Percentiles rank a stretch among this genome's conserved stretches.
phyloP scores from a whole-genome alignment of 2,329 filamentous ascomycete genomes.

The Trichoderma arundinaceum region DNA sequence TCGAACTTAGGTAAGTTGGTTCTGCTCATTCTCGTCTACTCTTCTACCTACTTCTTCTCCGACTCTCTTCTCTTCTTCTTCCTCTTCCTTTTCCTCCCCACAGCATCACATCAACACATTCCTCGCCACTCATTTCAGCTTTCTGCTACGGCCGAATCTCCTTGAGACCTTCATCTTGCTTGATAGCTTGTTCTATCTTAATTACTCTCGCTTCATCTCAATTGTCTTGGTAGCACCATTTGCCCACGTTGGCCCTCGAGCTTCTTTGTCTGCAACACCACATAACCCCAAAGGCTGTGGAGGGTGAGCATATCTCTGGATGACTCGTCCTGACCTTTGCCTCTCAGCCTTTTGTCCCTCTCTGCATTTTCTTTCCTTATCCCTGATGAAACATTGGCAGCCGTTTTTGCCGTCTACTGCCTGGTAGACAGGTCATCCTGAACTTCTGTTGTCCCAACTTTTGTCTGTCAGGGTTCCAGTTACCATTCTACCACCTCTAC shows the following conservation, averaged over 20 bases:
- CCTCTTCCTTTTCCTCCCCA: conserved; percentile 40
- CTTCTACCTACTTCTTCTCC: conserved; percentile 26
- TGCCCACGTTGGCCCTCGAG: conserved; percentile 44
- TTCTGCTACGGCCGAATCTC: conserved; percentile 40
- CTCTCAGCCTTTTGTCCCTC: background rate
- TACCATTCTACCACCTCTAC: too few species aligned
- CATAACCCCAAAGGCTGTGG: conserved; percentile 40
- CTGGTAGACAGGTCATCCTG: background rate
- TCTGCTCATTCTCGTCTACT: conserved; percentile 10
- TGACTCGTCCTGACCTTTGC: background rate
- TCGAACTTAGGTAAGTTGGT: conserved; percentile 29
- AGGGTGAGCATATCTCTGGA: conserved; percentile 38
- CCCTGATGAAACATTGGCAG: background rate
- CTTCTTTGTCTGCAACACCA: conserved; percentile 41
- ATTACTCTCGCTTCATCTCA: conserved; percentile 63
- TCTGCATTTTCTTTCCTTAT: background rate
- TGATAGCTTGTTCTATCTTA: conserved; percentile 65
- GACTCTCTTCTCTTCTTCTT: conserved; percentile 30
- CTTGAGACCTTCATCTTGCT: conserved; percentile 58
- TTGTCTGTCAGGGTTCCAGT: too few species aligned
- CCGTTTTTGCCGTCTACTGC: background rate
- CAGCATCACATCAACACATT: conserved; percentile 59
- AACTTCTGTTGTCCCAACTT: too few species aligned
- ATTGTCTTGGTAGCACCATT: conserved; percentile 58
- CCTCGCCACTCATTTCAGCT: conserved; percentile 50